Evolutionary conservation across 331 rosid genomes (phyloP).

Genomic region (Malus hybrid): DNA sequence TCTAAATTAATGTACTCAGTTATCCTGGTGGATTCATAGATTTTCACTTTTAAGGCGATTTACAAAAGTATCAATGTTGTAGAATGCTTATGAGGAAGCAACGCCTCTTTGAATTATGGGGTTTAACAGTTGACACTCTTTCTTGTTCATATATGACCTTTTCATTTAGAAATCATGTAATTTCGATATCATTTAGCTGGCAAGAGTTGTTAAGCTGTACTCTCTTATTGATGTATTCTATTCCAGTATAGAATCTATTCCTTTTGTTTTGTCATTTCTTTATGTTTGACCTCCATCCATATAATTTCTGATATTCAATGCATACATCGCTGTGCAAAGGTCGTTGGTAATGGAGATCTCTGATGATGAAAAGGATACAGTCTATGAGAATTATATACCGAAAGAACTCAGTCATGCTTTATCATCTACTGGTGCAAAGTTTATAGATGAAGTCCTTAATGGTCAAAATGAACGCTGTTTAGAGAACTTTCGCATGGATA

Average conservation of each 20-base stretch:
- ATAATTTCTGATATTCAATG: background rate
- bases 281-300: background rate
- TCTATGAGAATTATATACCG: conserved; percentile 14
- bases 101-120: background rate
- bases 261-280: background rate
- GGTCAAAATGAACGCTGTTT: conserved; percentile 32
- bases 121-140: background rate
- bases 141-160: background rate
- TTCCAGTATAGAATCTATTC: background rate
- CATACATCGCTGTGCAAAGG: conserved; percentile 1
- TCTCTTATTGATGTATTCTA: background rate
- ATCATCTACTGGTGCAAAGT: conserved; percentile 24
- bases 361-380: conserved; percentile 32
- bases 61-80: background rate
- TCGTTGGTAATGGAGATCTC: conserved; percentile 29
- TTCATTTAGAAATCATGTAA: background rate
- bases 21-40: background rate
- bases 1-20: background rate
- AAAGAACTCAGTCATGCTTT: conserved; percentile 19
- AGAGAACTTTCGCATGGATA: conserved; percentile 50
- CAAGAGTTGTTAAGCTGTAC: background rate
- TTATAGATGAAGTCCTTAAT: conserved; percentile 40
- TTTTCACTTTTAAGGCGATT: background rate
- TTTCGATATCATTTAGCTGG: background rate
- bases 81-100: background rate